A percentile compares a stretch with the other conserved stretches of the same genome.
Conservation (phyloP, 2,329 filamentous ascomycete genomes). For the Fusarium nelsonii region DNA sequence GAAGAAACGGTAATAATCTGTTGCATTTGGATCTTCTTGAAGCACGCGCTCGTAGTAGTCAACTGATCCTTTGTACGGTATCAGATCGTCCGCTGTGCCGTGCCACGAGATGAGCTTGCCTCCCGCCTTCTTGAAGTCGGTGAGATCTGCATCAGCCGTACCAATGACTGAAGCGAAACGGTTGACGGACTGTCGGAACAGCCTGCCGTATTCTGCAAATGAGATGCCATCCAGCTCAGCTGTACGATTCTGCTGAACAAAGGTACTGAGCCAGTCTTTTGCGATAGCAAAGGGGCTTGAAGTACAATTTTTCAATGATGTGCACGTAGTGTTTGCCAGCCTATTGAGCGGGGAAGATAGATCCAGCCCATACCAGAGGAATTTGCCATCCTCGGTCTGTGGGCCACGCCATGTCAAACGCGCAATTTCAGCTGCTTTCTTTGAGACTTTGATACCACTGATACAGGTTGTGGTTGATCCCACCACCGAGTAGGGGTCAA, state of each 20-base stretch:
- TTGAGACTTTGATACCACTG: conserved; percentile 2
- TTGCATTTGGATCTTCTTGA: not conserved
- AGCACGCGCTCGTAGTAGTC: conserved; percentile 33
- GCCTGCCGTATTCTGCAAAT: not conserved
- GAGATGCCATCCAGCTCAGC: not conserved
- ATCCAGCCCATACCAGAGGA: conserved; percentile 31
- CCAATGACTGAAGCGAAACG: conserved; percentile 35
- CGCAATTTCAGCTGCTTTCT: conserved; percentile 15
- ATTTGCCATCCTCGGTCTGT: conserved; percentile 12
- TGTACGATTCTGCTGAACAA: not conserved
- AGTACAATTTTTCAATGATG: not conserved
- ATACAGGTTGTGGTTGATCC: conserved; percentile 30
- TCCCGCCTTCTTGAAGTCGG: conserved; percentile 24
- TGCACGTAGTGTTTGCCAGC: conserved; percentile 26
- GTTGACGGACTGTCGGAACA: conserved; percentile 28
- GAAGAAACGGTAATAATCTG: conserved; percentile 34
- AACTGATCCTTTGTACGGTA: conserved; percentile 22
- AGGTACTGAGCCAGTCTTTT: conserved; percentile 12
- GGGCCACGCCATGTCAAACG: conserved; percentile 24
- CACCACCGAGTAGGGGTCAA: conserved; percentile 40
- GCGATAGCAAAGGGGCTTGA: conserved; percentile 18
- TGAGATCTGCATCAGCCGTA: conserved; percentile 29
- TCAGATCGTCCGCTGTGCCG: conserved; percentile 33
- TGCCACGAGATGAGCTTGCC: conserved; percentile 40
- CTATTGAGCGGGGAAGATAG: not conserved